Evolutionary conservation across 495 filamentous ascomycete genomes (phyloP), one percentile per base, ranked within the genome.

Genomic region (Trichocladium antarcticum): DNA sequence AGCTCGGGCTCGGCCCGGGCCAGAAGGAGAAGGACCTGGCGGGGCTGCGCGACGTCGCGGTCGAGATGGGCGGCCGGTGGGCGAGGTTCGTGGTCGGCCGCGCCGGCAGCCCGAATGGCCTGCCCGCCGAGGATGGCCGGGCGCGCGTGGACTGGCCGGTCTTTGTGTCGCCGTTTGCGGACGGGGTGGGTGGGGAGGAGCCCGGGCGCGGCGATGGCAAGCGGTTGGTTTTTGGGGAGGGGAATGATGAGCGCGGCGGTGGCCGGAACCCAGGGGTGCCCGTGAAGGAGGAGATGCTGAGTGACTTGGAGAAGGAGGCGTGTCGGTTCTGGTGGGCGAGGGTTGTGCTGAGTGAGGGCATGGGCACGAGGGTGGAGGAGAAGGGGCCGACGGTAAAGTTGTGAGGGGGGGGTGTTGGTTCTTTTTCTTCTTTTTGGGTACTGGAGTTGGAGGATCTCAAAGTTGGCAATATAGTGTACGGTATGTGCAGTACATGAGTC

Each of bases 271-370:
- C 41, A 9, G 78, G 76, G 0, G 58, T 62, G 1, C 62, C 74
- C 14, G 77, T 69, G 0, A 56, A 73, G 52, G 60, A 70, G 28
- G 59, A 63, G 27, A 40, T 36, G 55, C 51, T 64, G 63, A 75
- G 59, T 41, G 65, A 59, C 5, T 70, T 73, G 52, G 70, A 73
- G 43, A 64, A 52, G 29, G 59, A 65, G 47, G 69, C 80, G 55
- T 80, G 74, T 43, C 50, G 63, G 22, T 84, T 80, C 51, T 84
- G 81, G 81, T 80, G 65, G 63, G 57, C 55, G 17, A 59, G 65
- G 36, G 57, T 67, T 12, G 36, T 63, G 38, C 39, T 70, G 15
- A 74, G 72, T 32, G 53, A 74, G 60, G 72, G 72, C 1, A 51
- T 68, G 42, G 71, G 63, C 1, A 59, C 42, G 45, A 37, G 42